phyloP scores from a whole-genome alignment of 371 early-diverging fungal species.

The Mucor mucedo region DNA sequence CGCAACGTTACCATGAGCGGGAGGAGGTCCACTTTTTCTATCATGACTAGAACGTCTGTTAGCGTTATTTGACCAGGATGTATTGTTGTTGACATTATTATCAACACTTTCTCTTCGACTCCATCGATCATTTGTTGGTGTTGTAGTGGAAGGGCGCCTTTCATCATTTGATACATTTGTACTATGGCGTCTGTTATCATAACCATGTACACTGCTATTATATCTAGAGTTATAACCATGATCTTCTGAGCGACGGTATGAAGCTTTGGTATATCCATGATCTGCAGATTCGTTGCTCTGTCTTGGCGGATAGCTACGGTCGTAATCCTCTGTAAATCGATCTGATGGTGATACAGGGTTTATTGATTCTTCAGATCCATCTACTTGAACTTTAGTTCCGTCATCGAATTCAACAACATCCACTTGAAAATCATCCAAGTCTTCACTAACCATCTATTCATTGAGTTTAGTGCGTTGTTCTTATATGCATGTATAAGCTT shows the following conservation, averaged over 20 bases:
- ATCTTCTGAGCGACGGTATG: slow-evolving; percentile 18
- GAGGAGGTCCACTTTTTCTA: not conserved
- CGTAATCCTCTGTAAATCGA: slow-evolving; percentile 56
- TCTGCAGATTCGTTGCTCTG: not conserved
- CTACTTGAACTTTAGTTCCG: slow-evolving; percentile 29
- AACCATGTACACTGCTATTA: not conserved
- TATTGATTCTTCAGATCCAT: slow-evolving; percentile 15
- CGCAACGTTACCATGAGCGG: not conserved
- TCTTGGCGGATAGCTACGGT: slow-evolving; percentile 47
- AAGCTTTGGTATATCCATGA: slow-evolving; percentile 13
- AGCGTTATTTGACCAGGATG: not conserved
- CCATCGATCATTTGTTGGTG: slow-evolving; percentile 12
- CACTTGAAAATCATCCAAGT: slow-evolving; percentile 30
- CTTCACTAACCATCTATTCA: slow-evolving; percentile 37
- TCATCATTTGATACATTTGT: slow-evolving; percentile 1
- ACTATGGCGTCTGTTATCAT: slow-evolving; percentile 19
- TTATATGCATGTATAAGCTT: not conserved
- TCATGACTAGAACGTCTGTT: slow-evolving; percentile 23
- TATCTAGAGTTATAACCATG: slow-evolving; percentile 25
- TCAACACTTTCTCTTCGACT: slow-evolving; percentile 20
- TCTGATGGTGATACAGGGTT: slow-evolving; percentile 42
- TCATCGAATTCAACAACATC: slow-evolving; percentile 40
- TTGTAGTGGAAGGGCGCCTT: slow-evolving; percentile 9
- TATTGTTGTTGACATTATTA: not conserved
- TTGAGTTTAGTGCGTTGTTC: not conserved